Conservation (phyloP, 495 filamentous ascomycete species). For the Xanthoparmelia taractica region DNA sequence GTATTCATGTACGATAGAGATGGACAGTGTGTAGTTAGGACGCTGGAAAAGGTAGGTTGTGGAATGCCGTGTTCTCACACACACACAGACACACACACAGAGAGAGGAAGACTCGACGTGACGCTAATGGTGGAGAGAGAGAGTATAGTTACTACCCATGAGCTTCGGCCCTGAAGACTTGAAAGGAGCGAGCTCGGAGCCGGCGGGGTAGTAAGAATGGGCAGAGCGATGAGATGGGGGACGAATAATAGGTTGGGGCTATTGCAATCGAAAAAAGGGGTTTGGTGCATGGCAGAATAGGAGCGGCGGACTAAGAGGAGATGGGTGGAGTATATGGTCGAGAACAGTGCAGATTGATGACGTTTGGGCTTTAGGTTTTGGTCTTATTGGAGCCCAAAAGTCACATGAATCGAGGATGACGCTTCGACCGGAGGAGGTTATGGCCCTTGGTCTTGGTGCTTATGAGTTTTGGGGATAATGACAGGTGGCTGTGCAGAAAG, state of each 20-base stretch:
- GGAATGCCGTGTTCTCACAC: too few relatives aligned
- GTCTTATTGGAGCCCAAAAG: neutral
- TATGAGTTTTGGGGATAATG: neutral
- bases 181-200: neutral
- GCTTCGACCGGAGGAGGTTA: neutral
- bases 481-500: too few relatives aligned
- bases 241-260: neutral
- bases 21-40: slow-evolving; percentile 59
- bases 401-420: neutral
- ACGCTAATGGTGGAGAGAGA: neutral
- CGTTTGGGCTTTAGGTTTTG: neutral
- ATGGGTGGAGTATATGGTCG: neutral
- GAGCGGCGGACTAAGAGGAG: neutral
- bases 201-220: neutral
- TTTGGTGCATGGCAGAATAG: neutral
- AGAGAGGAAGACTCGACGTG: neutral
- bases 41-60: slow-evolving; percentile 58
- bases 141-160: slow-evolving; percentile 21
- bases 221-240: neutral
- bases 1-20: slow-evolving; percentile 89
- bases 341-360: neutral
- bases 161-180: slow-evolving; percentile 26
- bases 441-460: too few relatives aligned
- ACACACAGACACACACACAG: too few relatives aligned
- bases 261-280: neutral